Evolutionary conservation across 73 alveolate species (phyloP).

Genomic region (Loxodes magnus): DNA sequence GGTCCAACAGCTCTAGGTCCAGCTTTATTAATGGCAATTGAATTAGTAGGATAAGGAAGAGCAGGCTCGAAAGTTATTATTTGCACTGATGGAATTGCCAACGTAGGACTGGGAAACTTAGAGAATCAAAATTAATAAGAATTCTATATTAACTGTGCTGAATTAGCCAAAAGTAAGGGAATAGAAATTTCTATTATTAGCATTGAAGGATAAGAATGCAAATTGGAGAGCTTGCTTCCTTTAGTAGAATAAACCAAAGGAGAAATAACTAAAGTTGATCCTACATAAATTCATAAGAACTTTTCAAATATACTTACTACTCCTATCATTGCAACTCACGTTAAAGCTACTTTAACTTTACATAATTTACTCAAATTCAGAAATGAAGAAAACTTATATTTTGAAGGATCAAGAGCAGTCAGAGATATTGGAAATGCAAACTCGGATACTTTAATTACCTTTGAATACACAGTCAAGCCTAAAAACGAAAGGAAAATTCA

Average conservation of each 20-base stretch:
- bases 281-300: slow-evolving; percentile 59
- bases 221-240: slow-evolving; percentile 48
- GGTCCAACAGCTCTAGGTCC: slow-evolving; percentile 96
- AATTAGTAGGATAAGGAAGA: slow-evolving; percentile 55
- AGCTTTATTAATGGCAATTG: slow-evolving; percentile 61
- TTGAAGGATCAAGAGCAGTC: slow-evolving; percentile 35
- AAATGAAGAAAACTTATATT: slow-evolving; percentile 45
- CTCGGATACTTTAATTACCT: slow-evolving; percentile 55
- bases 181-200: slow-evolving; percentile 54
- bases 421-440: slow-evolving; percentile 75
- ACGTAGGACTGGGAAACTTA: slow-evolving; percentile 79
- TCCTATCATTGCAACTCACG: slow-evolving; percentile 71
- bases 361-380: slow-evolving; percentile 77
- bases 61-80: slow-evolving; percentile 75
- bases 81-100: slow-evolving; percentile 95
- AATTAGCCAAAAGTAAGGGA: slow-evolving; percentile 58
- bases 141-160: slow-evolving; percentile 63
- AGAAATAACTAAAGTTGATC: slow-evolving; percentile 71
- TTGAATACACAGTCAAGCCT: slow-evolving; percentile 70
- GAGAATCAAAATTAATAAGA: too few species aligned
- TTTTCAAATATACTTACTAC: slow-evolving; percentile 62
- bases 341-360: slow-evolving; percentile 48
- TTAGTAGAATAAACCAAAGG: slow-evolving; percentile 84
- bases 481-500: slow-evolving; percentile 26
- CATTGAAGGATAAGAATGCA: slow-evolving; percentile 84